These are phyloP conservation scores for Camellia lanceoleosa DNA, from an alignment of 148 eudicot species.

Conservation along the genomic window DNA sequence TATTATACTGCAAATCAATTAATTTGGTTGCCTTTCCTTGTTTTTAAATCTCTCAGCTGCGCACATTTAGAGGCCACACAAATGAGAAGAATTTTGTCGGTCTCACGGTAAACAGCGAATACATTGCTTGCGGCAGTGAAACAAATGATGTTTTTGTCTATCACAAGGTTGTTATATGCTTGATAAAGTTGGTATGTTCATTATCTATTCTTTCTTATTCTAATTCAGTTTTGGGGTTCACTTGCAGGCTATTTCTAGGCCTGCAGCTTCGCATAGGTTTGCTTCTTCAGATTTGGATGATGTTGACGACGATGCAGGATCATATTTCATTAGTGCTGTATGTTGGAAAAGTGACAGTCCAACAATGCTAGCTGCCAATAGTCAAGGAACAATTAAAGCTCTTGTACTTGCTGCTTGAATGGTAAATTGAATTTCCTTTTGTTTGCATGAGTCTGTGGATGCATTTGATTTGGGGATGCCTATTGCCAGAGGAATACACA, in stretches of 20 bases:
- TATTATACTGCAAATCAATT: neutral
- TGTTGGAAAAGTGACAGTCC: constrained; percentile 86
- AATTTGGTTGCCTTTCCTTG: neutral
- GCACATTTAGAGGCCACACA: constrained; percentile 68
- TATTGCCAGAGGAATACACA: neutral
- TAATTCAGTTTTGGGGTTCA: constrained; percentile 10
- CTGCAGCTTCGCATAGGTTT: constrained; percentile 72
- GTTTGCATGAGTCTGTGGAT: neutral
- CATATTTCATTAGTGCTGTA: constrained; percentile 79
- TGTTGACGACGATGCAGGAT: constrained; percentile 52
- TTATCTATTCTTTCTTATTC: neutral
- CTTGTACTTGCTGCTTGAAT: constrained; percentile 65
- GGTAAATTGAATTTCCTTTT: neutral
- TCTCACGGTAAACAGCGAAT: constrained; percentile 68
- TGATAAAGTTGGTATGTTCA: neutral
- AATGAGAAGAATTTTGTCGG: constrained; percentile 97
- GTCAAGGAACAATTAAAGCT: constrained; percentile 78
- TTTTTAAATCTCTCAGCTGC: constrained; percentile 38
- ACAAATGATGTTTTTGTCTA: constrained; percentile 87
- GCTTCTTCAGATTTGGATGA: constrained; percentile 47
- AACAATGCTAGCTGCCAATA: constrained; percentile 75
- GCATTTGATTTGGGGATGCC: neutral
- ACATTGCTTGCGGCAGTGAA: constrained; percentile 92
- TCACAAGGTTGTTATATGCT: constrained; percentile 67
- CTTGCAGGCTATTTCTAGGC: constrained; percentile 66